These are phyloP conservation scores for Chalciporus pseudorubinellus DNA, from an alignment of 768 basidiomycete genomes.

Conservation along the genomic window DNA sequence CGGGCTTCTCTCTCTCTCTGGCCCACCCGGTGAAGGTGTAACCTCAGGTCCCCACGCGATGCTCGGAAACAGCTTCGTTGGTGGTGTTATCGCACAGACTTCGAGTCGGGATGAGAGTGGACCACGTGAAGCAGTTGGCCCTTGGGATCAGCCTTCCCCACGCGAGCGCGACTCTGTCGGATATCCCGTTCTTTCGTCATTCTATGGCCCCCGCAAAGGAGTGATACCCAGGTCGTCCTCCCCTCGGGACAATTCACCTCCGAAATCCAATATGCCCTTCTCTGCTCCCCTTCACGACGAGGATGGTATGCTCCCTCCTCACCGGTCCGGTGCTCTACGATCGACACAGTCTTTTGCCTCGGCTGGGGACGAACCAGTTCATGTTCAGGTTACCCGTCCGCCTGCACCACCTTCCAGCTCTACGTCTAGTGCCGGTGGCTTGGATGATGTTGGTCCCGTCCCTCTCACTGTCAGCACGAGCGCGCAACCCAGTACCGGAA, in stretches of 20 bases:
- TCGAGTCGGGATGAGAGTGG: conserved; percentile 23
- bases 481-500: conserved; percentile 30
- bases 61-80: conserved; percentile 23
- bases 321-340: conserved; percentile 29
- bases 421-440: conserved; percentile 44
- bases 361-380: conserved; percentile 25
- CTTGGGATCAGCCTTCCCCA: conserved; percentile 33
- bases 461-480: conserved; percentile 50
- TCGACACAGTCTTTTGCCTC: conserved; percentile 23
- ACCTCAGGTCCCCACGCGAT: conserved; percentile 17
- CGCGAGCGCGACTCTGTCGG: conserved; percentile 28
- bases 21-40: conserved; percentile 16
- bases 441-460: conserved; percentile 31
- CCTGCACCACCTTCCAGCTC: conserved; percentile 38
- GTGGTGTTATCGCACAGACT: conserved; percentile 27
- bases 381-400: conserved; percentile 21
- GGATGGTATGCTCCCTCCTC: conserved; percentile 34
- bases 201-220: conserved; percentile 28
- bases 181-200: conserved; percentile 25
- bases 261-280: conserved; percentile 22
- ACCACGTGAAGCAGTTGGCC: conserved; percentile 27
- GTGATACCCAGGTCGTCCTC: conserved; percentile 25
- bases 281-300: conserved; percentile 25
- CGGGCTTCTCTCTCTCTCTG: conserved; percentile 20
- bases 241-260: conserved; percentile 26